Base-by-base conservation (phyloP, 2,329 filamentous ascomycete species). In the Thelonectria blattea region DNA sequence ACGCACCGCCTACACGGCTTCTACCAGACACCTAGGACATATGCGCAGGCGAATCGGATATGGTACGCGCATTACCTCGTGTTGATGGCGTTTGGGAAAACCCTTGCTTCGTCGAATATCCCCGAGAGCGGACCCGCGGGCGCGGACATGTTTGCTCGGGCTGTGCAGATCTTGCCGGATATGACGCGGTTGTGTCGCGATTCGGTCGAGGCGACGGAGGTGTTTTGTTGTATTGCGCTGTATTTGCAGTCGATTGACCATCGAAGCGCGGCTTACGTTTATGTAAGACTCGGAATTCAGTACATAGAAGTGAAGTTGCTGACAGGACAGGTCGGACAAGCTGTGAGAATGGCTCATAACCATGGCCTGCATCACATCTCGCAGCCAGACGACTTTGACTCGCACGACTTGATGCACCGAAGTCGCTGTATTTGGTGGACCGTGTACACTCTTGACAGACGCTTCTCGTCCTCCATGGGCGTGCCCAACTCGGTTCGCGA, bases 201-300 rank as follows among this genome's bases (percentile, higher is more conserved):
- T 49, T 42, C 56, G 49, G 42, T 56, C 18, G 52, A 62, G 20
- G 42, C 60, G 17, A 62, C 55, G 10, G 60, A 62, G 18, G 52
- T 62, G 6, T 52, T 59, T 18, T 58, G 55, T 18, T 62, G 51
- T 20, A 32, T 62, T 20, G 51, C 55, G 5, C 52, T 62, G 6
- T 62, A 58, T 37, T 42, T 62, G 3, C 60, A 62, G 10, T 62
- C 52, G 11, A 43, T 62, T 18, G 60, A 62, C 18, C 58, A 61
- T 27, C 53, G 58, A 10, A 37, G 48, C 18, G 53, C 58, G 14
- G 58, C 58, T 20, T 43, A 56, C 45, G 27, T 55, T 34, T 61
- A 61, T 39, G 58, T 61, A 41, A 52, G 49, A 14, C 30, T 46
- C 22, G 18, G n/a, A n/a, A 34, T 15, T 15, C 14, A 14, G 22